Conservation (phyloP, 2,329 filamentous ascomycete genomes). For the Monilinia vaccinii-corymbosi region DNA sequence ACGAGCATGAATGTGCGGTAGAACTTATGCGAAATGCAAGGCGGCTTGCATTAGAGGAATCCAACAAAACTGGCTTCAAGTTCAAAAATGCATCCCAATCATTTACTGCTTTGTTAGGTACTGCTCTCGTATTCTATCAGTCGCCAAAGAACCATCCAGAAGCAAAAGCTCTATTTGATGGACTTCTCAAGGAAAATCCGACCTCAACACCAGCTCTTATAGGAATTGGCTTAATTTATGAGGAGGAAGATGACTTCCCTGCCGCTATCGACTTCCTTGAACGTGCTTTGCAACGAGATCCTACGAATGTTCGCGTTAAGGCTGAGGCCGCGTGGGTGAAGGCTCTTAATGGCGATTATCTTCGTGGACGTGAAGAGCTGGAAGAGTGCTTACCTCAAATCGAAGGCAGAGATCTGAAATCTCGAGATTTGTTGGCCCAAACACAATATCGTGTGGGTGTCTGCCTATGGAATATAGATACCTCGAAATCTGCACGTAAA, state of each 20-base stretch:
- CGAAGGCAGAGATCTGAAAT: conserved; percentile 48
- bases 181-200: conserved; percentile 65
- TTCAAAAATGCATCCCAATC: conserved; percentile 66
- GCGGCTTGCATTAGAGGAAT: conserved; percentile 49
- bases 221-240: conserved; percentile 81
- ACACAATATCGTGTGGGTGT: conserved; percentile 79
- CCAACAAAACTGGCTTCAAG: conserved; percentile 55
- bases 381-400: conserved; percentile 60
- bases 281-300: conserved; percentile 65
- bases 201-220: conserved; percentile 75
- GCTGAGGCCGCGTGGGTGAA: conserved; percentile 91
- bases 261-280: conserved; percentile 74
- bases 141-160: conserved; percentile 83
- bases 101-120: conserved; percentile 69
- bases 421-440: conserved; percentile 69
- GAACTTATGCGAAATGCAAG: conserved; percentile 72
- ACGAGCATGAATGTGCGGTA: conserved; percentile 75
- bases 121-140: conserved; percentile 84
- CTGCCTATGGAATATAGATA: conserved; percentile 78
- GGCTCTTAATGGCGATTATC: conserved; percentile 69
- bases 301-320: conserved; percentile 65
- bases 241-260: conserved; percentile 84
- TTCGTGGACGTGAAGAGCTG: conserved; percentile 57
- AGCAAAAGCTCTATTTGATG: conserved; percentile 77
- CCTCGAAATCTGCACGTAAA: conserved; percentile 65